Evolutionary conservation across 2,329 filamentous ascomycete genomes (phyloP).

Genomic region (Clonostachys solani): DNA sequence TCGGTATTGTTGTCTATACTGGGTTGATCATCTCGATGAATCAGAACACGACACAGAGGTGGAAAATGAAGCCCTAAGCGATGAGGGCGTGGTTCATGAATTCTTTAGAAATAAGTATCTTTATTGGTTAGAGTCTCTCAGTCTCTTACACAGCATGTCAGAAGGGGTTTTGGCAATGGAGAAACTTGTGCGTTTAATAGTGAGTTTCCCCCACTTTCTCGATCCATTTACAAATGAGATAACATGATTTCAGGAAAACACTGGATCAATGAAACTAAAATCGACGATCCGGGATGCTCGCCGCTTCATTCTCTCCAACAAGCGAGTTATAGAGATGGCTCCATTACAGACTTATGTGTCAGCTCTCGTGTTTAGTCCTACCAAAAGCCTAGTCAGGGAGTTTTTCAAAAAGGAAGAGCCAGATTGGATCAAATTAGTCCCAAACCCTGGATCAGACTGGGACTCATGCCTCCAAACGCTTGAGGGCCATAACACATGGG

Average conservation of each 20-base stretch:
- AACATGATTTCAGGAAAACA: not conserved
- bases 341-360: slow-evolving; percentile 4
- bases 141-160: slow-evolving; percentile 18
- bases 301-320: slow-evolving; percentile 1
- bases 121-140: slow-evolving; percentile 37
- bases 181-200: not conserved
- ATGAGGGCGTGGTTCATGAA: slow-evolving; percentile 32
- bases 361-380: slow-evolving; percentile 4
- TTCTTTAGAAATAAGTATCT: slow-evolving; percentile 21
- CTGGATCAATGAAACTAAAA: not conserved
- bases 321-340: not conserved
- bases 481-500: not conserved
- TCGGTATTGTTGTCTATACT: slow-evolving; percentile 10
- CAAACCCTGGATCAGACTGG: not conserved
- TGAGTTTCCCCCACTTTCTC: slow-evolving; percentile 2
- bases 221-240: not conserved
- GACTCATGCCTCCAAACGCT: slow-evolving; percentile 1
- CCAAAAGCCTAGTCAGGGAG: not conserved
- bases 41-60: slow-evolving; percentile 36
- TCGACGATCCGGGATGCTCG: not conserved
- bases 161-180: slow-evolving; percentile 12
- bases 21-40: slow-evolving; percentile 10
- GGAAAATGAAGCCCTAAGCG: slow-evolving; percentile 18
- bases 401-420: slow-evolving; percentile 1
- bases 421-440: not conserved